Conservation (phyloP, 306 rosid genomes). For the Adenanthera pavonina region DNA sequence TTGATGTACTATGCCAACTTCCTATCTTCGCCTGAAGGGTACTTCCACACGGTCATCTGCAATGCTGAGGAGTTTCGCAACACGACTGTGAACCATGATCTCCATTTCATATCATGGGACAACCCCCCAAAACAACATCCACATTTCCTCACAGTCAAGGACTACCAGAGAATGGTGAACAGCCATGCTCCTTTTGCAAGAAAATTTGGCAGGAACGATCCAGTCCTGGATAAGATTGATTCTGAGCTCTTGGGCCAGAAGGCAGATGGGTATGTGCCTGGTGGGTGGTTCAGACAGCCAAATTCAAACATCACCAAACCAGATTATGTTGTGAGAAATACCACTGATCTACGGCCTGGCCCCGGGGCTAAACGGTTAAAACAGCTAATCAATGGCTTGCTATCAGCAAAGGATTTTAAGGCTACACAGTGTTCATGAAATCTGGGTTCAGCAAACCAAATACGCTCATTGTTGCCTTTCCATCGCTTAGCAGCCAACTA, state of each 20-base stretch:
- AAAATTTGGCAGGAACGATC: conserved; percentile 52
- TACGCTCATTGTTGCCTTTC: conserved; percentile 27
- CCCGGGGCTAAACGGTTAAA: conserved; percentile 55
- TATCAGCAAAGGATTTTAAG: conserved; percentile 49
- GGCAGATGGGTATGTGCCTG: conserved; percentile 50
- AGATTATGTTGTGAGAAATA: conserved; percentile 40
- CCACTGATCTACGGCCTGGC: conserved; percentile 54
- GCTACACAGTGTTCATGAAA: conserved; percentile 51
- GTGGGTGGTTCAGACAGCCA: conserved; percentile 43
- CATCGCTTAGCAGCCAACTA: conserved; percentile 33
- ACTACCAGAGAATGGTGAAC: conserved; percentile 52
- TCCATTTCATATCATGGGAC: conserved; percentile 65
- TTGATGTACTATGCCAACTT: conserved; percentile 63
- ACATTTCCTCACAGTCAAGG: conserved; percentile 47
- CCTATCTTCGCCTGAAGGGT: conserved; percentile 64
- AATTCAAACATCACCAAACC: conserved; percentile 40
- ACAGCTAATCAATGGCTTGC: conserved; percentile 49
- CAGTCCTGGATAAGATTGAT: conserved; percentile 55
- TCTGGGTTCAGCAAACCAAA: conserved; percentile 14
- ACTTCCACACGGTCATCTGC: conserved; percentile 64
- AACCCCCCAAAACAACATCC: conserved; percentile 64
- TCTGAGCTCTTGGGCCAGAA: conserved; percentile 52
- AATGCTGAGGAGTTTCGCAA: conserved; percentile 60
- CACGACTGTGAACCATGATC: conserved; percentile 63
- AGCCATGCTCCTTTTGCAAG: conserved; percentile 59